Evolutionary conservation across 768 basidiomycete species (phyloP), one percentile per base, ranked within the genome.

Genomic region (Boletus tomentosulus): DNA sequence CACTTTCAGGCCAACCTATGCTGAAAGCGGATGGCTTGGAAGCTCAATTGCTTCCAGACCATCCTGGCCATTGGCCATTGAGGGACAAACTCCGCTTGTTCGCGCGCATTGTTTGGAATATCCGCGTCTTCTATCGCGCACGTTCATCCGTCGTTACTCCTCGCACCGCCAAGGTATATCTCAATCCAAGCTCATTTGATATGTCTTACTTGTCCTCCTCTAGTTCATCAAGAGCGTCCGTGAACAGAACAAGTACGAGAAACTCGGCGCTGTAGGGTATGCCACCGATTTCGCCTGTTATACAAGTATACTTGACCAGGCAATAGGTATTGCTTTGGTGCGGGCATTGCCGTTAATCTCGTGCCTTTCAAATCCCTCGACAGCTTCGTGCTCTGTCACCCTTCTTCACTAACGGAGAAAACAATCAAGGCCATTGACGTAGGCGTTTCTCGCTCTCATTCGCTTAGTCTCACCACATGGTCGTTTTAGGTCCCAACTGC

Each of bases 201-300:
- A 4, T n/a, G 24, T 46, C 33, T 13, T 16, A 8, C 34, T 44
- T 8, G 53, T 19, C 16, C 11, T 9, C 28, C 42, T 25, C 47
- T 33, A 74, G 74, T 75, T 76, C 63, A 65, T 73, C 27, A 65
- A 67, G 46, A 64, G 55, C 28, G 51, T 80, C 2, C 73, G 70
- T 55, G 63, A 69, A 31, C 69, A 74, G 45, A 69, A 74, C 44
- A 69, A 67, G 22, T 77, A 78, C 47, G 60, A 64, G 43, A 73
- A 66, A 57, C 66, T 80, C 30, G 76, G 77, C 0, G 69, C 73
- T 13, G 69, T 76, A 19, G 80, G 79, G 68, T 79, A 66, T 12
- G 63, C 54, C 6, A 15, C 27, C 24, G 19, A 42, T 45, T 37
- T 31, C 48, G 19, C 16, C 27, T 4, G 2, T n/a, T 15, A 4